Conservation (phyloP, 179 eudicot genomes). For the Silene noctiflora region DNA sequence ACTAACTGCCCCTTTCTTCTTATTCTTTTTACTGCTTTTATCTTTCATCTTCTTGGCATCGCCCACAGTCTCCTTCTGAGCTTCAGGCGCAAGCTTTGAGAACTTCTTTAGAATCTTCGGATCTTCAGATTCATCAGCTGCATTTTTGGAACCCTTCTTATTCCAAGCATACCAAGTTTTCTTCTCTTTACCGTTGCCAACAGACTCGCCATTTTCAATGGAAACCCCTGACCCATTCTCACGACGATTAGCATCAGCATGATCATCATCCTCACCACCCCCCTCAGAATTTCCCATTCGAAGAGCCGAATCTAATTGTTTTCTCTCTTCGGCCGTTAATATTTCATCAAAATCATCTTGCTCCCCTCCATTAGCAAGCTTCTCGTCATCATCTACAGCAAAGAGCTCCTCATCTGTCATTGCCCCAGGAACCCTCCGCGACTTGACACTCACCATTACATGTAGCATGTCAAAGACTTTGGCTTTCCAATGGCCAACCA, state of each 20-base stretch:
- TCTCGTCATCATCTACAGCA: constrained; percentile 63
- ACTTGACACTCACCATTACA: constrained; percentile 87
- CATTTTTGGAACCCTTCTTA: constrained; percentile 54
- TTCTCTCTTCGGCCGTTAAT: constrained; percentile 82
- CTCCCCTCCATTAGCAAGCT: constrained; percentile 49
- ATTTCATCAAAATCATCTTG: constrained; percentile 67
- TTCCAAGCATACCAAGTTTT: constrained; percentile 92
- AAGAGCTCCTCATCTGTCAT: constrained; percentile 93
- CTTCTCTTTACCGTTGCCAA: constrained; percentile 61
- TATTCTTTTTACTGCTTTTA: constrained; percentile 68
- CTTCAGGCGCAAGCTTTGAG: constrained; percentile 56
- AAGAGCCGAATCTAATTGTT: constrained; percentile 83
- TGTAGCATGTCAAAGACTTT: constrained; percentile 92
- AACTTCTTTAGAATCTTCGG: constrained; percentile 58
- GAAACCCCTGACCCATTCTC: constrained; percentile 42
- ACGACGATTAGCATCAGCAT: constrained; percentile 41
- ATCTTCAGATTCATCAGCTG: constrained; percentile 56
- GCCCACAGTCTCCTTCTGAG: constrained; percentile 48
- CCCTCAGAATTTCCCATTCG: constrained; percentile 59
- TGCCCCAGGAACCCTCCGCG: constrained; percentile 94
- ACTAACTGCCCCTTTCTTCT: constrained; percentile 53
- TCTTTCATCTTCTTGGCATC: constrained; percentile 62
- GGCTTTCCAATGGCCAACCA: constrained; percentile 87
- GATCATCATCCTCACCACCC: constrained; percentile 55
- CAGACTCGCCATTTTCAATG: constrained; percentile 44